These are phyloP conservation scores for Helianthus tuberosus DNA, from an alignment of 129 eudicot genomes.

Conservation along the genomic window DNA sequence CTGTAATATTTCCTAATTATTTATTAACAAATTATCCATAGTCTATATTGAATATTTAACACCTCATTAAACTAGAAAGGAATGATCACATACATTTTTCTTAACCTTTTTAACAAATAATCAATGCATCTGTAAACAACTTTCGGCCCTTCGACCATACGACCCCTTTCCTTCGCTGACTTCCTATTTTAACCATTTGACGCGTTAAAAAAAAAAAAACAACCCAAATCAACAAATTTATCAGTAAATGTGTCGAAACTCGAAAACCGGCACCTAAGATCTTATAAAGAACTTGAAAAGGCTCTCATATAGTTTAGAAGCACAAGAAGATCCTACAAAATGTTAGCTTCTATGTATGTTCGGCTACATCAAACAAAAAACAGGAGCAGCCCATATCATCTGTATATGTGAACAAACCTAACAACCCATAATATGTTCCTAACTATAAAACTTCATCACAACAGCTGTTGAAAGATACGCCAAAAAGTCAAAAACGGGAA, in stretches of 20 bases:
- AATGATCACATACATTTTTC: no score
- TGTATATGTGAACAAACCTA: conserved; percentile 15
- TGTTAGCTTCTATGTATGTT: conserved; percentile 28
- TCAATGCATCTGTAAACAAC: no score
- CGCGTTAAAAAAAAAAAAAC: no score
- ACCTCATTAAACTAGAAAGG: no score
- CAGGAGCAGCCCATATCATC: conserved; percentile 28
- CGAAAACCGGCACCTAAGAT: neutral
- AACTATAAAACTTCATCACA: conserved; percentile 10
- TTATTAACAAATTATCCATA: no score
- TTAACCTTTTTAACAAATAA: no score
- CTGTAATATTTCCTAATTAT: no score
- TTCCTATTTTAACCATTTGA: neutral
- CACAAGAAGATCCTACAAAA: conserved; percentile 7
- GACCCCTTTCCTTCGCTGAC: neutral
- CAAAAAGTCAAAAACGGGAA: conserved; percentile 29
- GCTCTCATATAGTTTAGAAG: neutral
- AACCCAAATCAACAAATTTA: neutral
- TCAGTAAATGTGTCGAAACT: no score
- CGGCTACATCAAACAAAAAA: conserved; percentile 31
- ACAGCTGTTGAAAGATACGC: neutral
- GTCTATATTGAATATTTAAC: no score
- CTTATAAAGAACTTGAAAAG: neutral
- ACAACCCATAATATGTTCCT: conserved; percentile 18
- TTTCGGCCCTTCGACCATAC: neutral